Conservation (phyloP, 192 early-diverging fungal genomes). For the Coemansia sp. region DNA sequence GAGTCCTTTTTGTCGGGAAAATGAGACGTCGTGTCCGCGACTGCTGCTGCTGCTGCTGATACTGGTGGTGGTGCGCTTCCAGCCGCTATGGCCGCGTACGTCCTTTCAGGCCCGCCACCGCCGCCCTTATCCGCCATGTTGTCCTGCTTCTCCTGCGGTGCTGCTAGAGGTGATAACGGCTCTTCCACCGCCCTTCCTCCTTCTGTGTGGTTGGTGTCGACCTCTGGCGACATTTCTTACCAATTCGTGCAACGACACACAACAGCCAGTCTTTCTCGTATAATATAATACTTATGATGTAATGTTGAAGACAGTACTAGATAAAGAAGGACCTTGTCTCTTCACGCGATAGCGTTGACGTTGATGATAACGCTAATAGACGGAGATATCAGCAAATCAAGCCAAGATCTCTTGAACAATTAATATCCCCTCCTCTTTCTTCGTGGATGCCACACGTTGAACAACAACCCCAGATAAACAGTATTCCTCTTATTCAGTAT, state of each 20-base stretch:
- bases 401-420: too few species aligned
- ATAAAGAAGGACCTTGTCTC: not conserved
- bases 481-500: not conserved
- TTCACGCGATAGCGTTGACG: too few species aligned
- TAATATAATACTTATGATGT: too few species aligned
- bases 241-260: not conserved
- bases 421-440: too few species aligned
- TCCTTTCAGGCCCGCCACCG: not conserved
- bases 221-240: conserved; percentile 4
- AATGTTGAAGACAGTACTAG: not conserved
- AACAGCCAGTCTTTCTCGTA: too few species aligned
- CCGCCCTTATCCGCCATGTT: not conserved
- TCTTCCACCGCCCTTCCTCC: too few species aligned
- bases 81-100: conserved; percentile 15
- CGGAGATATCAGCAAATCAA: too few species aligned
- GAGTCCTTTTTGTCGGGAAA: not conserved
- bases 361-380: too few species aligned
- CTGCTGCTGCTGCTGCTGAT: conserved; percentile 8
- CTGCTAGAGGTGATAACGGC: not conserved
- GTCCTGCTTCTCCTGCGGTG: not conserved
- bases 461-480: too few species aligned
- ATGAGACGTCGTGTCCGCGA: not conserved
- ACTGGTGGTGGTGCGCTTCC: not conserved
- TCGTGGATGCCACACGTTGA: too few species aligned
- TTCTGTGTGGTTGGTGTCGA: not conserved